These are phyloP conservation scores for Calycina herbarum DNA, from an alignment of 2,329 filamentous ascomycete genomes.

Conservation along the genomic window DNA sequence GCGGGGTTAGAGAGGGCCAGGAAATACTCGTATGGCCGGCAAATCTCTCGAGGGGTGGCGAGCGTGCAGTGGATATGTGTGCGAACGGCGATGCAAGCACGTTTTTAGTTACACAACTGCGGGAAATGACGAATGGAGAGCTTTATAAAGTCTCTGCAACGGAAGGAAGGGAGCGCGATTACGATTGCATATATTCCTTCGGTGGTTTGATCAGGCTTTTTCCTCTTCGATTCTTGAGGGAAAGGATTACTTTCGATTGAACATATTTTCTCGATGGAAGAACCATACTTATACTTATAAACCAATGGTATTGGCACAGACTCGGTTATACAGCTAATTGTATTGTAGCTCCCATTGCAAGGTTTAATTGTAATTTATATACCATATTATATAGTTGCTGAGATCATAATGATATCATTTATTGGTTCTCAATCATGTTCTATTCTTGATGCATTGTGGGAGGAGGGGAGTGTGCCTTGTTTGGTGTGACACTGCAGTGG, in stretches of 20 bases:
- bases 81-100: constrained; percentile 2
- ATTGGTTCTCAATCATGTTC: neutral
- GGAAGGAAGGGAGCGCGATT: neutral
- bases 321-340: neutral
- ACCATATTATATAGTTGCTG: neutral
- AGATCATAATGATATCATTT: neutral
- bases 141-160: neutral
- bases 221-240: neutral
- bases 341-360: neutral
- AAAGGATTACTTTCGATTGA: neutral
- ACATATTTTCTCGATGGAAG: neutral
- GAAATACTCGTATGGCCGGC: neutral
- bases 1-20: neutral
- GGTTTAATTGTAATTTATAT: constrained; percentile 5
- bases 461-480: no score
- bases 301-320: neutral
- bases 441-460: neutral
- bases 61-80: neutral
- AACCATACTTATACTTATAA: neutral
- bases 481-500: no score
- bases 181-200: neutral
- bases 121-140: neutral
- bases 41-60: neutral
- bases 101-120: neutral
- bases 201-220: neutral